Percentiles rank a stretch among this genome's conserved stretches.
These are phyloP conservation scores for Thraustotheca clavata DNA, from an alignment of 352 stramenopile species.

Conservation along the genomic window DNA sequence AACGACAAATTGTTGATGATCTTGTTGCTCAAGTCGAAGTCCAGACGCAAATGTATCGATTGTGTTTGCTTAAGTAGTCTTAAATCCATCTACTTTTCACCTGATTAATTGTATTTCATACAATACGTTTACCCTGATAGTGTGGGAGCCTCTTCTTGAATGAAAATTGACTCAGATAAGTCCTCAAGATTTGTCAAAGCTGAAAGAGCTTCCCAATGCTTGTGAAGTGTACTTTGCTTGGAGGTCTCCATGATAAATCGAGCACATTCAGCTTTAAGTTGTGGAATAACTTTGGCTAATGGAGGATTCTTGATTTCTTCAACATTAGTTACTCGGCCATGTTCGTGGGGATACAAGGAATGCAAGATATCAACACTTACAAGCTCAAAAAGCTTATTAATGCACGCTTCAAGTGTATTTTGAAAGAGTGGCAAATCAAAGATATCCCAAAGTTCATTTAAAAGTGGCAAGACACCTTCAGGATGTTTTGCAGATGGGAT, in stretches of 20 bases:
- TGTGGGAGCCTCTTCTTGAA: not conserved
- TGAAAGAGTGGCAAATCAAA: constrained; percentile 14
- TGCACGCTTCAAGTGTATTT: constrained; percentile 1
- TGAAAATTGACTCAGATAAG: constrained; percentile 14
- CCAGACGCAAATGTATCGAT: constrained; percentile 70
- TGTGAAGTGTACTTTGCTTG: not conserved
- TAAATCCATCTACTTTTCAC: constrained; percentile 14
- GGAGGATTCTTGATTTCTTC: not conserved
- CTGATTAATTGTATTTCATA: not conserved
- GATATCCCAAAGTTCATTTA: constrained; percentile 21
- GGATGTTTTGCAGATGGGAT: not conserved
- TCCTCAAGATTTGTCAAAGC: not conserved
- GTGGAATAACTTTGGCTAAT: constrained; percentile 18
- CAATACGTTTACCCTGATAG: not conserved
- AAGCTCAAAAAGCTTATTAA: not conserved
- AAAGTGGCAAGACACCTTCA: not conserved
- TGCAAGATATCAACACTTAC: not conserved
- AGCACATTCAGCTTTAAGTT: constrained; percentile 13
- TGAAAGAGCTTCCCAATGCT: constrained; percentile 4
- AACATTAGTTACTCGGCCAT: not conserved
- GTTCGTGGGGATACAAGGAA: constrained; percentile 5
- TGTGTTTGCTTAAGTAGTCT: constrained; percentile 34
- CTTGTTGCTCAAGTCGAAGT: constrained; percentile 71
- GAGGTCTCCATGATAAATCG: not conserved
- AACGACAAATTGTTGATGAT: constrained; percentile 31